These are phyloP conservation scores for Dictyophora rubrovolvata DNA, from an alignment of 768 basidiomycete genomes.

Conservation along the genomic window DNA sequence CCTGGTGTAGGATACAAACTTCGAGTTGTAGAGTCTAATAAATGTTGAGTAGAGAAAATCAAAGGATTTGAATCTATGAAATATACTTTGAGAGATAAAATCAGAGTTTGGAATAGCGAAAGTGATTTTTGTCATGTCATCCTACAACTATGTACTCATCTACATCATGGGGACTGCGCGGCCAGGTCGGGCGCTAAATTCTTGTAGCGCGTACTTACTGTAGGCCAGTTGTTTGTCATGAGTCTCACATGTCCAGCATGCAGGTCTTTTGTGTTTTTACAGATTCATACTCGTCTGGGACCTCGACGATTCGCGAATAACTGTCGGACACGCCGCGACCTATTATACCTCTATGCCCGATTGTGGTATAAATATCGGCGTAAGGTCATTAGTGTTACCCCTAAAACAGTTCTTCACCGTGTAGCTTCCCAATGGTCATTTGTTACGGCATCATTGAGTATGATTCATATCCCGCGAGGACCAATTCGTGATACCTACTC, in stretches of 20 bases:
- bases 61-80: no score
- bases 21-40: no score
- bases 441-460: slow-evolving; percentile 8
- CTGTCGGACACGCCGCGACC: not conserved
- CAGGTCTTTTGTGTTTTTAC: slow-evolving; percentile 11
- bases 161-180: no score
- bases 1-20: no score
- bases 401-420: slow-evolving; percentile 2
- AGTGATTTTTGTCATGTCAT: no score
- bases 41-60: no score
- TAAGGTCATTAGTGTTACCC: slow-evolving; percentile 6
- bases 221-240: no score
- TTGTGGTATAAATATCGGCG: slow-evolving; percentile 1
- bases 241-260: slow-evolving; percentile 16
- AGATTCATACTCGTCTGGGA: slow-evolving; percentile 7
- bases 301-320: not conserved
- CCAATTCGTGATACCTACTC: not conserved
- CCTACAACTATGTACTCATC: no score
- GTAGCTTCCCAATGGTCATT: slow-evolving; percentile 9
- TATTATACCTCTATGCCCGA: not conserved
- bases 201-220: no score
- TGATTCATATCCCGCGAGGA: slow-evolving; percentile 8
- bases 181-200: no score
- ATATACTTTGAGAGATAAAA: no score
- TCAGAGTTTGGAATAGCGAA: no score